Evolutionary conservation across 495 filamentous ascomycete species (phyloP).

Genomic region (Penicillium crystallinum): DNA sequence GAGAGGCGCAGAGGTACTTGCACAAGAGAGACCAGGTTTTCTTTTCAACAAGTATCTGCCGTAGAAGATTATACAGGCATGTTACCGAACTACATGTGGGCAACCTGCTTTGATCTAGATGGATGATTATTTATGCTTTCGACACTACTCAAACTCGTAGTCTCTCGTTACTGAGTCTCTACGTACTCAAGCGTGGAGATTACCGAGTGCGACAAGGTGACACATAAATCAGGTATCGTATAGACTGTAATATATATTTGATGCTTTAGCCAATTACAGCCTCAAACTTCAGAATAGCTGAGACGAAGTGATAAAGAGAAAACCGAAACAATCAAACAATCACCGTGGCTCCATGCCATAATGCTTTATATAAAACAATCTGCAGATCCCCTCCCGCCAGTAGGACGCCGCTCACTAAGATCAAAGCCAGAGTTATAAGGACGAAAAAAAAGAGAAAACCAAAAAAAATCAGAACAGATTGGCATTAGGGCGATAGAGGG

Average conservation of each 20-base stretch:
- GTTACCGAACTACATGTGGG: too few species aligned
- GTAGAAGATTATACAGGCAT: too few species aligned
- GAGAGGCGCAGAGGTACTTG: too few species aligned
- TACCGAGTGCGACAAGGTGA: background rate
- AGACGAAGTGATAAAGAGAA: constrained; percentile 3
- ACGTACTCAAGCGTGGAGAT: background rate
- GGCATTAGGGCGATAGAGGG: background rate
- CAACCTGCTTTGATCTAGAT: too few species aligned
- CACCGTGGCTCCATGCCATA: constrained; percentile 21
- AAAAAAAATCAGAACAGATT: constrained; percentile 8
- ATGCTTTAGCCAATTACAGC: constrained; percentile 4
- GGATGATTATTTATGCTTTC: too few species aligned
- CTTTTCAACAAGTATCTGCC: too few species aligned
- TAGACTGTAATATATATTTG: constrained; percentile 11
- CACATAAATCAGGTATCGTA: background rate
- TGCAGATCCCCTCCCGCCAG: constrained; percentile 9
- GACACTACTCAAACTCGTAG: too few species aligned
- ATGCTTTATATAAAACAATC: constrained; percentile 21
- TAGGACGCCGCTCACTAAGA: constrained; percentile 19
- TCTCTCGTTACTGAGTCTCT: too few species aligned
- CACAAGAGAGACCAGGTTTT: too few species aligned
- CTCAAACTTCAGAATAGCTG: background rate
- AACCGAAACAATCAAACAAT: constrained; percentile 15
- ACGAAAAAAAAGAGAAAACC: background rate
- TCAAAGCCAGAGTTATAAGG: constrained; percentile 5